phyloP scores from a whole-genome alignment of 2,329 filamentous ascomycete species.

The Hyphodiscus sp. region DNA sequence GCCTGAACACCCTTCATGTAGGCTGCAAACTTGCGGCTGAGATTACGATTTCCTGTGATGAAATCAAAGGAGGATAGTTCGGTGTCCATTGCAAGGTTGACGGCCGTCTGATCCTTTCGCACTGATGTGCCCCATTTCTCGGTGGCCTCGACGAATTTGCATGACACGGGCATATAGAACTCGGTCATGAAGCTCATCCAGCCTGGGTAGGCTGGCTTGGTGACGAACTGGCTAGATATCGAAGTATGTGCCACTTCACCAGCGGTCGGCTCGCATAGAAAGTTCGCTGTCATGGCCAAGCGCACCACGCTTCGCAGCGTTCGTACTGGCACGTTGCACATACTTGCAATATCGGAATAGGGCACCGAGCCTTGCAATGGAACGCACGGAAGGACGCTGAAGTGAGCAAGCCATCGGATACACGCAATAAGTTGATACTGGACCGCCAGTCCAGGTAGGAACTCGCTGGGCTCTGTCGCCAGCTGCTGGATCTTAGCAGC shows the following conservation, averaged over 20 bases:
- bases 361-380: neutral
- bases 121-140: slow-evolving; percentile 23
- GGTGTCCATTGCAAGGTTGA: slow-evolving; percentile 18
- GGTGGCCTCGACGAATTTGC: slow-evolving; percentile 23
- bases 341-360: neutral
- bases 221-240: neutral
- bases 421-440: slow-evolving; percentile 1
- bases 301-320: neutral
- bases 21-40: slow-evolving; percentile 24
- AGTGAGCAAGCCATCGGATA: neutral
- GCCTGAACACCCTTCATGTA: slow-evolving; percentile 31
- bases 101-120: slow-evolving; percentile 22
- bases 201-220: neutral
- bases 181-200: slow-evolving; percentile 18
- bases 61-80: slow-evolving; percentile 29
- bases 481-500: slow-evolving; percentile 2
- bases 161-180: slow-evolving; percentile 22
- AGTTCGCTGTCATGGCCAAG: neutral
- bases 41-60: slow-evolving; percentile 20
- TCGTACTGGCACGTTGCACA: neutral
- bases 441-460: neutral
- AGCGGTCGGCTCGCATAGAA: neutral
- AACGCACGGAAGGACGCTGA: neutral
- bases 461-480: slow-evolving; percentile 3
- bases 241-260: neutral